Evolutionary conservation across 768 basidiomycete genomes (phyloP).

Genomic region (Lentinula sp.): DNA sequence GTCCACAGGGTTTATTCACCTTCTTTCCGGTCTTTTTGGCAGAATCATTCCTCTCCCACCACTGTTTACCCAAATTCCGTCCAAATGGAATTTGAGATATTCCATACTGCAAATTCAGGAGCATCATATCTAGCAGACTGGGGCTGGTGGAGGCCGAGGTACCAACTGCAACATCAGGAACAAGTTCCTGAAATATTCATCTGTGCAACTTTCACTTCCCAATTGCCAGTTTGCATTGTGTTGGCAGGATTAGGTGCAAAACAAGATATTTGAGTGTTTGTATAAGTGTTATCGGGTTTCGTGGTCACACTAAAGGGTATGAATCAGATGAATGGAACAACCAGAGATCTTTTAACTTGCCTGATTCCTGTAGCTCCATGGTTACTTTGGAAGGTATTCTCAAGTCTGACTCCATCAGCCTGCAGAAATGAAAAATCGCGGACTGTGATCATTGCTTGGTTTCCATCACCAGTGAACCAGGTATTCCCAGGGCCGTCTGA

Average conservation of each 20-base stretch:
- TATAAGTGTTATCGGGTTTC: constrained; percentile 83
- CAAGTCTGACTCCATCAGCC: constrained; percentile 78
- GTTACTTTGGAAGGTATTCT: constrained; percentile 80
- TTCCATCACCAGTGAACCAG: constrained; percentile 80
- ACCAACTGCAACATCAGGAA: constrained; percentile 60
- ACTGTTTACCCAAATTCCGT: no score
- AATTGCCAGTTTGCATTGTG: constrained; percentile 59
- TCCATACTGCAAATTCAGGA: no score
- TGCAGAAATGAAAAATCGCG: constrained; percentile 69
- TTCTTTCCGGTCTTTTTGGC: constrained; percentile 48
- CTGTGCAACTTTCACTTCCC: constrained; percentile 57
- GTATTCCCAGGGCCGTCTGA: constrained; percentile 71
- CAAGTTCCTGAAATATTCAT: constrained; percentile 82
- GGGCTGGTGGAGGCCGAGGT: constrained; percentile 60
- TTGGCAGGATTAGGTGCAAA: constrained; percentile 74
- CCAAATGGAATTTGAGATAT: no score
- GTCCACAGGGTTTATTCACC: constrained; percentile 42
- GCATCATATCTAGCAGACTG: no score
- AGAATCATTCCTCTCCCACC: constrained; percentile 34
- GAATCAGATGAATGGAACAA: neutral
- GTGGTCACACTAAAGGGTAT: constrained; percentile 61
- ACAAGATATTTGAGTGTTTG: constrained; percentile 72
- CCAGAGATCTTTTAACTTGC: constrained; percentile 34
- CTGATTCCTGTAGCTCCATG: constrained; percentile 86
- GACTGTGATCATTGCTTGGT: constrained; percentile 67